Conservation (phyloP, 305 asterid species). For the Euphrasia arctica region DNA sequence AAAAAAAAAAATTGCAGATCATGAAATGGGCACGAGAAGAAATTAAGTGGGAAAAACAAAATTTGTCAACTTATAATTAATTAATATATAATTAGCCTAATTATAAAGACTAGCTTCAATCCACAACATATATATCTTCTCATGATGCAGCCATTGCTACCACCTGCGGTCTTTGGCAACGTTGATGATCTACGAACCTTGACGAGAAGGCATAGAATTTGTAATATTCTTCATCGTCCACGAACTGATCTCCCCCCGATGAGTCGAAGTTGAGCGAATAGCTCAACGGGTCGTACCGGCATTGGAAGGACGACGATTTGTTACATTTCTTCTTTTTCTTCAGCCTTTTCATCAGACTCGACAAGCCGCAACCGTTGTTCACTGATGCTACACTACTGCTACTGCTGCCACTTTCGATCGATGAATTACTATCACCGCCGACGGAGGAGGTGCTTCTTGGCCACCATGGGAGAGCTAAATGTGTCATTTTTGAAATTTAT, state of each 20-base stretch:
- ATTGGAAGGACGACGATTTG: conserved; percentile 47
- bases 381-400: conserved; percentile 3
- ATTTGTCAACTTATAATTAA: too few relatives aligned
- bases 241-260: conserved; percentile 28
- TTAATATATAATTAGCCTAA: too few relatives aligned
- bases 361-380: conserved; percentile 36
- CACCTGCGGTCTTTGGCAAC: conserved; percentile 23
- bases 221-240: conserved; percentile 59
- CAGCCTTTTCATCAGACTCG: conserved; percentile 39
- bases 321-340: conserved; percentile 33
- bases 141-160: neutral
- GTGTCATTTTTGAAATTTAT: conserved; percentile 31
- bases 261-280: conserved; percentile 70
- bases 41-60: too few relatives aligned
- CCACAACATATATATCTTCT: too few relatives aligned
- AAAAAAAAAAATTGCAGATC: too few relatives aligned
- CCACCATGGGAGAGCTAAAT: conserved; percentile 42
- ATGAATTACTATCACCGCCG: conserved; percentile 1
- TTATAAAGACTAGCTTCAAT: too few relatives aligned
- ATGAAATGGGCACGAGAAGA: too few relatives aligned
- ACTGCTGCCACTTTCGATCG: conserved; percentile 5
- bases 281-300: conserved; percentile 72
- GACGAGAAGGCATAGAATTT: conserved; percentile 69
- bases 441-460: conserved; percentile 29
- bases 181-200: conserved; percentile 44